A percentile compares a stretch with the other conserved stretches of the same genome.
Evolutionary conservation across 2,329 filamentous ascomycete species (phyloP).

Genomic region (Nothomitra cinnamomea): DNA sequence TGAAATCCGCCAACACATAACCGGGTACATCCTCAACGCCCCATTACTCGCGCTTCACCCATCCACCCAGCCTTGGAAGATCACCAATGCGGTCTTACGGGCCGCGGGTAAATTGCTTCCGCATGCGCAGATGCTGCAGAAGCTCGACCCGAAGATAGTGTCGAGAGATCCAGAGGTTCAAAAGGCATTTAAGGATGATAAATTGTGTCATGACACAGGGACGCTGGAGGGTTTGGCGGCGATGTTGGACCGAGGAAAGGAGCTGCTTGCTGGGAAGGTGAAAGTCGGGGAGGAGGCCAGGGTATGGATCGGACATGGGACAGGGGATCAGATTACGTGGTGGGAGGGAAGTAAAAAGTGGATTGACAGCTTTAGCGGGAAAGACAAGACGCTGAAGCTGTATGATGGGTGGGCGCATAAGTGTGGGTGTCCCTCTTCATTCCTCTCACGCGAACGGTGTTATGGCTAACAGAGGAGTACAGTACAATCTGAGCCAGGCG

Average conservation of each 20-base stretch:
- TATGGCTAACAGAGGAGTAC: background rate
- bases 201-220: conserved; percentile 64
- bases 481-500: conserved; percentile 40
- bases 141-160: conserved; percentile 45
- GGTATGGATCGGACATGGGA: conserved; percentile 62
- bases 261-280: conserved; percentile 39
- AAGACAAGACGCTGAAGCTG: conserved; percentile 52
- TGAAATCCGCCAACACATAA: conserved; percentile 40
- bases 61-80: conserved; percentile 13
- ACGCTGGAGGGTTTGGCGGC: conserved; percentile 67
- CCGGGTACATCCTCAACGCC: conserved; percentile 59
- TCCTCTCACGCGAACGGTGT: background rate
- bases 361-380: conserved; percentile 37
- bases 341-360: conserved; percentile 48
- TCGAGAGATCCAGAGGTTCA: conserved; percentile 49
- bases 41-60: conserved; percentile 65
- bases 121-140: conserved; percentile 45
- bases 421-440: conserved; percentile 21
- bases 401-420: conserved; percentile 73
- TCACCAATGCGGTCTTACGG: conserved; percentile 49
- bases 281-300: conserved; percentile 26
- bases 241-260: conserved; percentile 56
- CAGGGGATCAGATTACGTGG: conserved; percentile 51
- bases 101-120: conserved; percentile 53
- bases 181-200: conserved; percentile 44